Base-by-base conservation (phyloP, 495 filamentous ascomycete genomes). In the Lophium mytilinum region DNA sequence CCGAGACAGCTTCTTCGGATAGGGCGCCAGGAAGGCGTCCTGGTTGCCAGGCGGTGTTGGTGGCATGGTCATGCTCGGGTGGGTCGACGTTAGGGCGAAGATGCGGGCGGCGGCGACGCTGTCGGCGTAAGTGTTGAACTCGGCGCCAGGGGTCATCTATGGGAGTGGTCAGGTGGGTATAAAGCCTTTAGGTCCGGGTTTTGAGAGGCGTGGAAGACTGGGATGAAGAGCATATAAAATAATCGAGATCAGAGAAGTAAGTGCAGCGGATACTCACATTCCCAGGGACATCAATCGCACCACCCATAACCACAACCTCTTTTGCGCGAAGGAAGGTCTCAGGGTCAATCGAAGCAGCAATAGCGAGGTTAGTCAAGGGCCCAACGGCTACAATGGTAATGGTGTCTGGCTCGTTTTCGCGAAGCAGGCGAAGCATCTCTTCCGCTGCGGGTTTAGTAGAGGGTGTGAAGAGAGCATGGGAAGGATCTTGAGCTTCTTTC, bases 261-360 rank as follows among this genome's bases (percentile, higher is more conserved):
- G 24, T 3, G 2, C 24, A 6, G 24, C 24, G 24, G 6, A 30
- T 30, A 69, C 73, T 65, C 68, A 83, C 81, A 72, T 99, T 99
- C 50, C 93, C 93, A 30, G 81, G 78, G 15, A 81, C 66, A 40
- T 84, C 76, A 43, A 97, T 79, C n/a, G 87, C 82, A 55, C 93
- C 94, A 36, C 92, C 93, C 93, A 99, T 99, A n/a, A 95, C 85
- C 17, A 96, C 83, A 2, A 99, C 82, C 67, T 95, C 87, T 68
- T 94, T 95, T 24, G 82, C 89, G 18, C 83, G 82, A 3, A 97
- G 79, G 73, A 99, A 95, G 4, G 89, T 84, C 65, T 88, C 84
- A 1, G 89, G 82, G 59, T 95, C 89, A 65, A 87, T 80, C 6
- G 88, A 82, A 33, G 93, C 90, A 11, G 93, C 93, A 40, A 91